Base-by-base conservation (phyloP, 2,329 filamentous ascomycete genomes). In the Cercospora nicotianae region DNA sequence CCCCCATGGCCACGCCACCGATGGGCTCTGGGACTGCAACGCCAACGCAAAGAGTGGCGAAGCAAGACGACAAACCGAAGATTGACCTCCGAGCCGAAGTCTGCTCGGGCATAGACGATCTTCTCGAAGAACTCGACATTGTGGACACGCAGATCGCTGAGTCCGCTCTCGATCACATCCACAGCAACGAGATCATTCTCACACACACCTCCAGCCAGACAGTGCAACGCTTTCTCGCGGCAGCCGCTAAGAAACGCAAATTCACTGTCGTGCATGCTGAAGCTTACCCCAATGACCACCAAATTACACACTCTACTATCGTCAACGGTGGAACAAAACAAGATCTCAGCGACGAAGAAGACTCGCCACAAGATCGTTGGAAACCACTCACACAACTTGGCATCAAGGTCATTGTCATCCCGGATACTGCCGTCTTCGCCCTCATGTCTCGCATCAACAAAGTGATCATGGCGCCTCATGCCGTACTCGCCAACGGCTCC, bases 381-480 rank as follows among this genome's bases (percentile, higher is more conserved):
- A 96, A 95, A 80, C 89, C 93, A 59, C 85, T 98, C 68, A 89
- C 87, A 4, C 87, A 89, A 1, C 87, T 90, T 39, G 94, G 94
- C 28, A 91, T 96, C 65, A 90, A 88, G 1, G 91, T 96, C 51
- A 91, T 97, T 73, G 87, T 92, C 68, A 89, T 98, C 65, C 89
- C 92, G 53, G 94, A 96, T 79, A 90, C 89, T 7, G 91, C 93
- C 9, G 87, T 96, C 64, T 96, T 94, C 82, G 93, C 94, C 0
- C 91, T 98, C 75, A 98, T 99, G 92, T 91, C 94, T 8, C 89
- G 91, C 68, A 92, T 97, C 74, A 96, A 94, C 84, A 97, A 97
- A 82, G 94, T 99, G 69, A 91, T 99, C 60, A 84, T 99, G 6
- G 90, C 91, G 12, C 94, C 94, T 5, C 91, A 94, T 76, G 90